Evolutionary conservation across 805 yeast species (phyloP), one percentile per base, ranked within the genome.

Genomic region (Maudiozyma serrabonitensis): DNA sequence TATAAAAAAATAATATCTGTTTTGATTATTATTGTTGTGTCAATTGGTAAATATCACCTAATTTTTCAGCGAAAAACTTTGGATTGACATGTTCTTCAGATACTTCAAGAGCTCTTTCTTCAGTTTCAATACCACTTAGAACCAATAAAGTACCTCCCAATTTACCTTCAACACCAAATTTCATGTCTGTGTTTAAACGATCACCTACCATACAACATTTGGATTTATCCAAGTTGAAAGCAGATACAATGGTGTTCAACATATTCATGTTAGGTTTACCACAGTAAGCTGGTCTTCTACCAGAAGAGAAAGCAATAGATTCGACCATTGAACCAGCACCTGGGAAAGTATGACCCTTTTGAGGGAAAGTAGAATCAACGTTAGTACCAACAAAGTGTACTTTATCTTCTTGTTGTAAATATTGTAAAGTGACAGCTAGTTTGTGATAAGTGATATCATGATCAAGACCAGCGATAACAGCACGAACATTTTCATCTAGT

Each of bases 241-340:
- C 80, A 3, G 85, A 85, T 53, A 82, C 78, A 63, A 93, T 86
- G 19, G 95, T 82, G 61, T 87, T 87, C 82, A 93, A 78, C 96
- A 93, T 90, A 49, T 83, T 82, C 55, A 78, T 80, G 50, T 82
- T 81, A 21, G 99, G 99, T 64, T 93, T 93, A 48, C 99, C 99
- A 59, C 97, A 85, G 2, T 91, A 84, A 48, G 82, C 81, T 1
- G 99, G 98, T 53, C 77, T 70, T 56, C 96, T 77, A n/a, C 87
- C 90, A 21, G 87, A 69, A 12, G 91, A 82, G 56, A 69, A 80
- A 1, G 87, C 79, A 16, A 87, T 81, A 0, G 89, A 75, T 56
- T 87, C 86, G 42, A 91, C 82, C 55, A 88, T 78, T 1, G 96
- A 82, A 1, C 99, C 99, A 1, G 99, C 98, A 31, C 99, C 99